Percentiles rank a stretch among this genome's conserved stretches.
phyloP scores from a whole-genome alignment of 2,329 filamentous ascomycete genomes.

The Alternaria gaisen region DNA sequence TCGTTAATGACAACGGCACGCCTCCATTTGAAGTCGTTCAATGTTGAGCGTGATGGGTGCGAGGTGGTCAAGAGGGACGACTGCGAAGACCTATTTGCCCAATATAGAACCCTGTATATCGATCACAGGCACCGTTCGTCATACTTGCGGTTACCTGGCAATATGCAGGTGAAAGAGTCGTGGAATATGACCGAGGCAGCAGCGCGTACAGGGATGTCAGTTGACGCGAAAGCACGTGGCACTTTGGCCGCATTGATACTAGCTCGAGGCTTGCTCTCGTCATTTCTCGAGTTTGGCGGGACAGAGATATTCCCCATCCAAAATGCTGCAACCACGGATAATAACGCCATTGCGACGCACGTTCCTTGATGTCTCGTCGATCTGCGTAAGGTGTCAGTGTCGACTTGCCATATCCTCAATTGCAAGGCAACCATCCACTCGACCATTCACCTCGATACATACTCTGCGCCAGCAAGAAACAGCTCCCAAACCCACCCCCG shows the following conservation, averaged over 20 bases:
- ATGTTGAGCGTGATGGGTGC: not conserved
- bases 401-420: slow-evolving; percentile 18
- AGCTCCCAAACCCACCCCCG: slow-evolving; percentile 17
- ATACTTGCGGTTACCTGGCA: slow-evolving; percentile 3
- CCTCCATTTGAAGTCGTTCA: not conserved
- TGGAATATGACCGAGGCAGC: slow-evolving; percentile 22
- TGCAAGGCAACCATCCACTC: slow-evolving; percentile 21
- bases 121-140: not conserved
- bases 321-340: slow-evolving; percentile 47
- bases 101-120: slow-evolving; percentile 12
- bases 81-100: not conserved
- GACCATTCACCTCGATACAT: slow-evolving; percentile 38
- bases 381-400: slow-evolving; percentile 30
- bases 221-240: slow-evolving; percentile 33
- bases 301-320: slow-evolving; percentile 17
- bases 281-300: slow-evolving; percentile 18
- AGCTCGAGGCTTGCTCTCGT: slow-evolving; percentile 23
- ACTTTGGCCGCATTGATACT: slow-evolving; percentile 22
- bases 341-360: slow-evolving; percentile 23
- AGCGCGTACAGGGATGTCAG: slow-evolving; percentile 22
- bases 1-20: not conserved
- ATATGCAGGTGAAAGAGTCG: slow-evolving; percentile 11
- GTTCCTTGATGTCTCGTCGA: slow-evolving; percentile 21
- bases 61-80: not conserved
- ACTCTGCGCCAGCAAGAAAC: slow-evolving; percentile 28